phyloP scores from a whole-genome alignment of 108 stramenopile species.

The Skeletonema menzelii region DNA sequence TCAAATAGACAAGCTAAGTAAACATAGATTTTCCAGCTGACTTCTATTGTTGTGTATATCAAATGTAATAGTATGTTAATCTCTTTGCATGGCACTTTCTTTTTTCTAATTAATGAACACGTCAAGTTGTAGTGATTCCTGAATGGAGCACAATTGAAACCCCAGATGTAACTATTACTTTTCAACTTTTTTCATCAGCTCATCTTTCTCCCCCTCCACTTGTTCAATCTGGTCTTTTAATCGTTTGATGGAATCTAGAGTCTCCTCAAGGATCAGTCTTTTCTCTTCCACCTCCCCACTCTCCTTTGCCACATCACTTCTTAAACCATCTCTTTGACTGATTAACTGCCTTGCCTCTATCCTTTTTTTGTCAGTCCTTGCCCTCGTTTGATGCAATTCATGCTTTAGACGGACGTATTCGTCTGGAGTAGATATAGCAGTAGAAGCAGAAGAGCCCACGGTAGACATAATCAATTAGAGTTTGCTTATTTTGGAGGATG shows the following conservation, averaged over 20 bases:
- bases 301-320: conserved; percentile 9
- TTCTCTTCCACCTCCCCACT: conserved; percentile 23
- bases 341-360: conserved; percentile 6
- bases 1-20: conserved; percentile 10
- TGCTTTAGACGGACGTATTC: conserved; percentile 40
- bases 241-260: conserved; percentile 15
- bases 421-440: conserved; percentile 9
- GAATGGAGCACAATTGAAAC: neutral
- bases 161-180: conserved; percentile 1
- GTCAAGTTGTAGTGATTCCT: neutral
- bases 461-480: neutral
- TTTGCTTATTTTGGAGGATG: too few relatives aligned
- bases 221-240: conserved; percentile 17
- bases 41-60: neutral
- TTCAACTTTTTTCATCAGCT: conserved; percentile 21
- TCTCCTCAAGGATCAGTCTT: conserved; percentile 27
- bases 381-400: conserved; percentile 39
- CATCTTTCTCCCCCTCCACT: conserved; percentile 16
- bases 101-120: neutral
- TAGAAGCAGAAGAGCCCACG: neutral
- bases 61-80: neutral
- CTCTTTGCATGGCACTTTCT: neutral
- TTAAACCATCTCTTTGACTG: conserved; percentile 18
- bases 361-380: conserved; percentile 25
- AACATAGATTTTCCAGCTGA: neutral